Base-by-base conservation (phyloP, 805 yeast species). In the Monosporozyma servazzii region DNA sequence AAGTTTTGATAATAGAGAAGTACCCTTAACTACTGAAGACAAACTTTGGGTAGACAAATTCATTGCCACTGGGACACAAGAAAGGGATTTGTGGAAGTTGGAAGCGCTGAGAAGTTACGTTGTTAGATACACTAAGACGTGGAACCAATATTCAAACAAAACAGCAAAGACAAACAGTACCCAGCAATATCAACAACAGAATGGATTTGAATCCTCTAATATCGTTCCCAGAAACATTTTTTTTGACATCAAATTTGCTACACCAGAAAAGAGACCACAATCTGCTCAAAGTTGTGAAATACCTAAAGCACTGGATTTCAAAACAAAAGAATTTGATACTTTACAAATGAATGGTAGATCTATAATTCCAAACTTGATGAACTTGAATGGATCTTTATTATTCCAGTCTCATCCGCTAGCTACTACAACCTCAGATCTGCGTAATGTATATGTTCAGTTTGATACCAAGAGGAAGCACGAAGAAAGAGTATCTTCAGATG, bases 81-180 rank as follows among this genome's bases (percentile, higher is more conserved):
- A 81, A 9, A 73, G 72, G 7, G 95, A 88, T 45, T 58, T 87
- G 25, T 91, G 97, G 97, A 91, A 90, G 64, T 68, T 91, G 11
- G 82, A 82, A 15, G 79, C 79, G 3, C 66, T 88, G 51, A 74
- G 90, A 51, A 82, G 82, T 29, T 86, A 88, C 57, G 76, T 90
- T 8, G 74, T 69, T 53, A 78, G 81, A 47, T 79, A 81, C 3
- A 77, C 86, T 1, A 71, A 75, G 47, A 54, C 73, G 43, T 56
- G 63, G 15, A 44, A 36, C 43, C 47, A 42, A 31, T 21, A 29
- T 13, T 21, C 51, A 13, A 40, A 40, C 15, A 42, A 25, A 13
- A 15, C 29, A 9, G 23, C 17, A 8, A 25, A 15, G n/a, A 5
- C 9, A 60, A 27, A 56, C 60, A 42, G 65, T 62, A 20, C 54